Base-by-base conservation (phyloP, 495 filamentous ascomycete species). In the Daldinia bambusicola region DNA sequence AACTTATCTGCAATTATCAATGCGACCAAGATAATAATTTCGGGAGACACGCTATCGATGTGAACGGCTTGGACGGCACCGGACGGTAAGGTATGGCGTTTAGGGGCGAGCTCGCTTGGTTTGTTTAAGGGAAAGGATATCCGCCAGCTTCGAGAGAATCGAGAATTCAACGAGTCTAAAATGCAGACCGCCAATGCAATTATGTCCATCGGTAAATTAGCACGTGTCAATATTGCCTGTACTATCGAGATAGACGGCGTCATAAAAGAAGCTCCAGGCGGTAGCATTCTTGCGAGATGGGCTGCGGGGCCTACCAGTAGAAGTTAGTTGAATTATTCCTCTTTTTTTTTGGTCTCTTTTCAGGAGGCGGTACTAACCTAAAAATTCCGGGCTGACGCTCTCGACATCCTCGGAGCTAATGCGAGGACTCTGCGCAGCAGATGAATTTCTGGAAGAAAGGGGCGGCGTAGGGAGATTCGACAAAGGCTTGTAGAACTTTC, bases 401-500 rank as follows among this genome's bases (percentile, higher is more conserved):
- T 80, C 82, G 67, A 73, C 75, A 74, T 86, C 82, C 65, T 80
- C 81, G 61, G 82, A 73, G 51, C 78, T 68, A 61, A 77, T 57
- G 32, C 77, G 64, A 62, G 83, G 76, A 59, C 78, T 84, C 70
- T 80, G 80, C 55, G 37, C 68, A 51, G 76, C 78, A 65, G 77
- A 79, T 4, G 80, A 81, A 67, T 76, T 79, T 72, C 76, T 78
- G 32, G 81, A 82, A 22, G 85, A 86, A 6, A 80, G 82, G 34
- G 87, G 87, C 36, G 87, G 87, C 7, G 87, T 89, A 18, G 87
- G 87, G 31, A 89, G 80, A 69, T 85, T 86, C 6, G 87, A 89
- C 32, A 89, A 77, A 14, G 87, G 87, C 34, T 83, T 84, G 74
- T 87, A 89, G 60, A 83, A 87, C 43, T 83, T 80, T 38, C 81